Conservation (phyloP, 106 monocot genomes). For the Phalaenopsis aphrodite region DNA sequence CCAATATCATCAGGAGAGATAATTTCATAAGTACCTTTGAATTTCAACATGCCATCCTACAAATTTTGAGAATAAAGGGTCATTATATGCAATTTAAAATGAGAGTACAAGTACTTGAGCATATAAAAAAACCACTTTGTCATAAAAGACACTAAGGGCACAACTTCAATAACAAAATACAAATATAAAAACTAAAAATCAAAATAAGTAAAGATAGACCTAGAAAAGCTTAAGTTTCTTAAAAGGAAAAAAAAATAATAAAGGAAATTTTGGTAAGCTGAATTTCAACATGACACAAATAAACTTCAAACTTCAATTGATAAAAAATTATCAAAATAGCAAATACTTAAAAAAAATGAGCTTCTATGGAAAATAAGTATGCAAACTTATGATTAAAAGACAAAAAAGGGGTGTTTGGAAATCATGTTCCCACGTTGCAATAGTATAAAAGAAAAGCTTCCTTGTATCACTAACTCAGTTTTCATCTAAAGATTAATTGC, state of each 20-base stretch:
- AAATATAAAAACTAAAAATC: background rate
- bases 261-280: too few species aligned
- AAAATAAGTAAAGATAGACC: background rate
- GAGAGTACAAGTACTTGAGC: background rate
- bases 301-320: background rate
- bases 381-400: too few species aligned
- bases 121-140: background rate
- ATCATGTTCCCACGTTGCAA: too few species aligned
- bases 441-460: background rate
- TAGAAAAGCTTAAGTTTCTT: background rate
- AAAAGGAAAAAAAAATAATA: too few species aligned
- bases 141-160: background rate
- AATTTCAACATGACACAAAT: too few species aligned
- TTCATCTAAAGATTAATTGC: background rate
- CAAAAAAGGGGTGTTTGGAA: too few species aligned
- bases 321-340: background rate
- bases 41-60: conserved; percentile 97
- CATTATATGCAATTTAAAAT: background rate
- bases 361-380: background rate
- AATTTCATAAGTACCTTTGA: conserved; percentile 93
- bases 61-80: background rate
- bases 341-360: background rate
- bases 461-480: background rate
- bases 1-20: conserved; percentile 95
- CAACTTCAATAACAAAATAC: background rate